Conservation (phyloP, 495 filamentous ascomycete species). For the Tricharina praecox region DNA sequence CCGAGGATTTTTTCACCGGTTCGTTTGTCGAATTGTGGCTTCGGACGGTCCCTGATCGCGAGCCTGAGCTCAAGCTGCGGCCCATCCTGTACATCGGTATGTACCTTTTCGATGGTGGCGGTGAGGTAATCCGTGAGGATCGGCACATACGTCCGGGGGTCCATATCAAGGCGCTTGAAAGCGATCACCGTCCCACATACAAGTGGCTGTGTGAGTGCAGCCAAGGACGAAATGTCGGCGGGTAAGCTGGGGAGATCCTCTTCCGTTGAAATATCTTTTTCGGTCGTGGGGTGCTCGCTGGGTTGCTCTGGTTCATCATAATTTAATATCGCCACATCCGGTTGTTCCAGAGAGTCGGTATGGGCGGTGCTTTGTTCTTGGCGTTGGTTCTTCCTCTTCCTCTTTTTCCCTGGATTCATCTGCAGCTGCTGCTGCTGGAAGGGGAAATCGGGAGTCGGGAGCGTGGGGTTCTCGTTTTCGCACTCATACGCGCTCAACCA, state of each 20-base stretch:
- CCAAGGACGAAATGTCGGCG: conserved; percentile 39
- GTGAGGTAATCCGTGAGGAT: conserved; percentile 49
- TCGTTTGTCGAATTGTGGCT: conserved; percentile 35
- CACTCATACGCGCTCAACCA: conserved; percentile 65
- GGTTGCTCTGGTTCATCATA: conserved; percentile 25
- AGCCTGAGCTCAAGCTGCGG: conserved; percentile 42
- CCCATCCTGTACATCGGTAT: conserved; percentile 28
- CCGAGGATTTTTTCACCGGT: conserved; percentile 43
- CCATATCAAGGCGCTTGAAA: conserved; percentile 61
- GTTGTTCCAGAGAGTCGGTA: conserved; percentile 32
- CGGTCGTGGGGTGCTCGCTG: conserved; percentile 33
- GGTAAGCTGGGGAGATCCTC: conserved; percentile 53
- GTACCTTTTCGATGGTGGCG: conserved; percentile 41
- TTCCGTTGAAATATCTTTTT: conserved; percentile 11
- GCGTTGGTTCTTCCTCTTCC: conserved; percentile 30
- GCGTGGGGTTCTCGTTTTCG: conserved; percentile 48
- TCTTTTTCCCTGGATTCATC: conserved; percentile 36
- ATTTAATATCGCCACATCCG: conserved; percentile 31
- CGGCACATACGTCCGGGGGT: conserved; percentile 59
- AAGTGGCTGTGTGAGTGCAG: conserved; percentile 36
- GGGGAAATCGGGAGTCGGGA: conserved; percentile 73
- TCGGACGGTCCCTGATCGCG: conserved; percentile 36
- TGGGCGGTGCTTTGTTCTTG: conserved; percentile 26
- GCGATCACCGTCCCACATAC: conserved; percentile 52
- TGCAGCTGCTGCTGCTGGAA: conserved; percentile 39